phyloP scores from a whole-genome alignment of 1,139 yeast species.

The Diutina catenulata region DNA sequence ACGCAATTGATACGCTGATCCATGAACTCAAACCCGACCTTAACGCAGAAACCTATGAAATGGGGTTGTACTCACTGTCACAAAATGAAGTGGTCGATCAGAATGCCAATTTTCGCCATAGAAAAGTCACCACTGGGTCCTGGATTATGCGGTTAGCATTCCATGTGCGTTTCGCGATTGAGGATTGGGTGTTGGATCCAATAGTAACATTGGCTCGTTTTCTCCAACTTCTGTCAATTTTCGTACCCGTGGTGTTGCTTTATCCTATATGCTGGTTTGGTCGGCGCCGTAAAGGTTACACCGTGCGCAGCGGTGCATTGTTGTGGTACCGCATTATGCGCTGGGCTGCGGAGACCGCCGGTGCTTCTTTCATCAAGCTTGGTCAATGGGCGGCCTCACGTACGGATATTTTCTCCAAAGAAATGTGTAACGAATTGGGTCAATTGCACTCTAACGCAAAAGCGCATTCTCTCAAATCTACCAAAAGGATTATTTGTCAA shows the following conservation, averaged over 20 bases:
- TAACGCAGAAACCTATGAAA: slow-evolving; percentile 53
- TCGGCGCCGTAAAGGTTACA: neutral
- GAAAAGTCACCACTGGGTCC: slow-evolving; percentile 16
- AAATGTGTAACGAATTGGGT: slow-evolving; percentile 67
- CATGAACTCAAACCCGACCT: slow-evolving; percentile 32
- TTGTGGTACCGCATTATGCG: slow-evolving; percentile 64
- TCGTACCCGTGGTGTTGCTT: slow-evolving; percentile 55
- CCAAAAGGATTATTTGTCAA: slow-evolving; percentile 44
- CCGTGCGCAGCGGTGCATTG: slow-evolving; percentile 49
- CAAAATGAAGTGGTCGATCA: slow-evolving; percentile 34
- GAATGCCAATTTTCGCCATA: slow-evolving; percentile 14
- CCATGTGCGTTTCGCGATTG: slow-evolving; percentile 26
- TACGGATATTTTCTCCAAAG: slow-evolving; percentile 80
- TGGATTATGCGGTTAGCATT: slow-evolving; percentile 19
- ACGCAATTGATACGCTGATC: neutral
- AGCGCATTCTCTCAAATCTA: slow-evolving; percentile 54
- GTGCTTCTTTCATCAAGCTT: slow-evolving; percentile 87
- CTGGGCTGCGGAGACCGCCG: slow-evolving; percentile 69
- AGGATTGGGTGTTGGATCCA: slow-evolving; percentile 58
- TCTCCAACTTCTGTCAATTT: slow-evolving; percentile 50
- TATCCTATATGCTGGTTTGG: slow-evolving; percentile 47
- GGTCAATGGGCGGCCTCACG: slow-evolving; percentile 99
- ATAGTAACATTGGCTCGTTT: slow-evolving; percentile 56
- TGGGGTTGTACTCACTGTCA: slow-evolving; percentile 53
- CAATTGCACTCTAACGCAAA: slow-evolving; percentile 74